Conservation (phyloP, 176 grass and related monocot genomes). For the Rhynchospora pubera region DNA sequence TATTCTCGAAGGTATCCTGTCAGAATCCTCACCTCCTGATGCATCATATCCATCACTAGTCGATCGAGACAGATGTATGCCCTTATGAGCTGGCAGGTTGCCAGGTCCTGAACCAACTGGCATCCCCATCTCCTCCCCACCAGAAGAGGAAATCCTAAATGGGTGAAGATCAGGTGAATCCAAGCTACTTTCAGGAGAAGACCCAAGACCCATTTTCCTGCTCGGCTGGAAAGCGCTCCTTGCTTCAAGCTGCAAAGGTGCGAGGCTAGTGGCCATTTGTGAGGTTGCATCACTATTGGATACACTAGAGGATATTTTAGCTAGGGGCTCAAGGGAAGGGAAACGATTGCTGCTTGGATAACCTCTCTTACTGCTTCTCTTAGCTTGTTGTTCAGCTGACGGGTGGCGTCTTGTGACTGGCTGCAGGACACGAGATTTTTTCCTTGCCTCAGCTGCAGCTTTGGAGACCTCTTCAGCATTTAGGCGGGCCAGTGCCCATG, state of each 20-base stretch:
- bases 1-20: constrained; percentile 84
- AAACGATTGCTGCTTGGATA: constrained; percentile 40
- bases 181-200: constrained; percentile 82
- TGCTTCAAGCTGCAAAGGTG: constrained; percentile 84
- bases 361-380: constrained; percentile 42
- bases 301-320: constrained; percentile 54
- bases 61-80: constrained; percentile 62
- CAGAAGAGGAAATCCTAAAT: constrained; percentile 59
- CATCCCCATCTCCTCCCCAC: constrained; percentile 52
- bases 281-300: constrained; percentile 42
- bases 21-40: constrained; percentile 90
- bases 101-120: constrained; percentile 8
- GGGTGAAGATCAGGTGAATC: constrained; percentile 91
- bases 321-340: constrained; percentile 63
- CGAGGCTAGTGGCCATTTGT: constrained; percentile 53
- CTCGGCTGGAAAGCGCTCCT: constrained; percentile 72
- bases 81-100: constrained; percentile 35
- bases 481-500: constrained; percentile 90
- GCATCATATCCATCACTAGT: constrained; percentile 90
- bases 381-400: constrained; percentile 31
- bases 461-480: constrained; percentile 97
- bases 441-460: constrained; percentile 69
- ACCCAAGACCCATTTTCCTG: constrained; percentile 37
- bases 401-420: constrained; percentile 41
- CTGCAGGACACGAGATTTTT: constrained; percentile 87